Base-by-base conservation (phyloP, 108 stramenopile species). In the Fistulifera solaris region DNA sequence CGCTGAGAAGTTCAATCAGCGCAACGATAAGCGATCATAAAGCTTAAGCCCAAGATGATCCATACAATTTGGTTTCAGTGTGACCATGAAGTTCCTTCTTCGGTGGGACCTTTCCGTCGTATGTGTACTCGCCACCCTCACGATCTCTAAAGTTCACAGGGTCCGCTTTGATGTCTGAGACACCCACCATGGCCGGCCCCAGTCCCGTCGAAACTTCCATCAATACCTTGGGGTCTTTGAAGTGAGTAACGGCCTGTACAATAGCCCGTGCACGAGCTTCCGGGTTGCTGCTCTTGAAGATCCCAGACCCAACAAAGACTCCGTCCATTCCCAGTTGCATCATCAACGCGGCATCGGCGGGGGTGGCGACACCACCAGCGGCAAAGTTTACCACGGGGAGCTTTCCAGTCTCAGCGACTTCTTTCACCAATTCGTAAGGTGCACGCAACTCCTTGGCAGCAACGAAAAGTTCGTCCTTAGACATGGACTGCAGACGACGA, bases 251-350 rank as follows among this genome's bases (percentile, higher is more conserved):
- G 5, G 98, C 98, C 61, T 81, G 85, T 0, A 99, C 98, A 68
- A 99, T 99, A 41, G 98, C 98, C 47, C 62, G 58, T 16, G 96
- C 98, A 57, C 98, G 83, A 47, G 93, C 94, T 52, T 71, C 94
- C 0, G 98, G 95, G 59, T 99, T 86, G 28, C 55, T 50, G 51
- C 83, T 86, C 76, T 96, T 96, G 84, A 99, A 99, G 65, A 99
- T 99, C 7, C 98, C 98, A 52, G 81, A 84, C 17, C 98, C 98
- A 10, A 99, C 98, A 62, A 99, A 99, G 40, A 99, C 98, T 21
- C 98, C 98, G 67, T 99, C 98, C 68, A 96, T 77, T 53, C 98
- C 98, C 14, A 99, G 80, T 79, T 99, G 98, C 98, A 99, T 99
- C 96, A 99, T 97, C 52, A 99, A 77, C 5, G 98, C 98, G 3